Percentiles rank a stretch among this genome's conserved stretches.
These are phyloP conservation scores for Moesziomyces sp. DNA, from an alignment of 1,284 basidiomycete genomes.

Conservation along the genomic window DNA sequence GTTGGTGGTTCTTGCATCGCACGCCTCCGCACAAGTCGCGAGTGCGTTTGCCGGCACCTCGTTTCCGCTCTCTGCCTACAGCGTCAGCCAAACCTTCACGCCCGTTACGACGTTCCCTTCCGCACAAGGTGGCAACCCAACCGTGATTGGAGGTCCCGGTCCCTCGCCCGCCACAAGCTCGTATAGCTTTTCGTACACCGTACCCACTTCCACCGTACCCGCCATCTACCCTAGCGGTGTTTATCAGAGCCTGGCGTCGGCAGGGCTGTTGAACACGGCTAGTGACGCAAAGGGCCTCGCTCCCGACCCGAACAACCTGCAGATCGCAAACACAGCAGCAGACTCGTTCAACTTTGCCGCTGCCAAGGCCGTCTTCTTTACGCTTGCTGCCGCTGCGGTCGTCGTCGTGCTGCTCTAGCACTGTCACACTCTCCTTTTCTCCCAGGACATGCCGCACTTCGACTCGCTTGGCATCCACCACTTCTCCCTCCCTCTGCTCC, in stretches of 20 bases:
- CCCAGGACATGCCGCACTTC: background rate
- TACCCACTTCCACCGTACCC: slow-evolving; percentile 37
- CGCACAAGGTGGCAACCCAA: slow-evolving; percentile 37
- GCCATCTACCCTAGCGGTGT: slow-evolving; percentile 28
- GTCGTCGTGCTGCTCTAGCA: slow-evolving; percentile 23
- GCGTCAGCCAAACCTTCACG: slow-evolving; percentile 41
- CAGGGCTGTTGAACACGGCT: slow-evolving; percentile 21
- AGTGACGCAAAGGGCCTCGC: slow-evolving; percentile 19
- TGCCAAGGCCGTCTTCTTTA: slow-evolving; percentile 30
- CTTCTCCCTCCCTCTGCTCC: background rate
- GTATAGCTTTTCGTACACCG: slow-evolving; percentile 45
- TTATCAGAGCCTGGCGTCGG: slow-evolving; percentile 20
- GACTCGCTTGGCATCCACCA: background rate
- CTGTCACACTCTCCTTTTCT: background rate
- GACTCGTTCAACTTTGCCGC: slow-evolving; percentile 19
- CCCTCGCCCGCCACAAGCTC: slow-evolving; percentile 38
- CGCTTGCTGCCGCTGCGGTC: slow-evolving; percentile 15
- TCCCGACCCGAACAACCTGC: slow-evolving; percentile 32
- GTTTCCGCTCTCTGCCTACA: slow-evolving; percentile 43
- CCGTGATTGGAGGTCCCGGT: slow-evolving; percentile 51
- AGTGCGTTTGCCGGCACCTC: slow-evolving; percentile 34
- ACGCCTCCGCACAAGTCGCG: slow-evolving; percentile 22
- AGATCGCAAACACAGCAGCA: slow-evolving; percentile 21
- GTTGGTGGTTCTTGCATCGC: slow-evolving; percentile 14
- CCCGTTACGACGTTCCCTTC: slow-evolving; percentile 47